Conservation (phyloP, 768 basidiomycete species). For the Podaxis sp. region DNA sequence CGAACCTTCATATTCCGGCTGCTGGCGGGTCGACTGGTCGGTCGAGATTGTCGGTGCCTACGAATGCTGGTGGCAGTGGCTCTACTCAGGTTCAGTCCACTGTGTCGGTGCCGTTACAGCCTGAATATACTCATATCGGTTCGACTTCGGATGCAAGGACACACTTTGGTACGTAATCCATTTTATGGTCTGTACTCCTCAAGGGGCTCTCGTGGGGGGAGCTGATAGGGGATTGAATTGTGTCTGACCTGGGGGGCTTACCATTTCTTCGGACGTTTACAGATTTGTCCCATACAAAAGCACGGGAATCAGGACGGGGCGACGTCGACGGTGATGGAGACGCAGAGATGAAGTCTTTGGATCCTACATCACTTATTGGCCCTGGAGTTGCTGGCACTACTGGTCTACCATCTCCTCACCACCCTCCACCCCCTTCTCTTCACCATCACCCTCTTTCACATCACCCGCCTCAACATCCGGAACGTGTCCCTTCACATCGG, state of each 20-base stretch:
- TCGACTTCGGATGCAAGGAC: neutral
- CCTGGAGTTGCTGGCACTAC: slow-evolving; percentile 5
- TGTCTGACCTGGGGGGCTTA: neutral
- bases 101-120: neutral
- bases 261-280: neutral
- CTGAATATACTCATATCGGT: neutral
- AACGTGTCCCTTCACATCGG: neutral
- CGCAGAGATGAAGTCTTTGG: neutral
- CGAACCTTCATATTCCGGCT: neutral
- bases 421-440: neutral
- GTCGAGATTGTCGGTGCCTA: neutral
- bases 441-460: neutral
- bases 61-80: neutral
- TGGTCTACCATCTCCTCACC: neutral
- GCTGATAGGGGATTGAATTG: neutral
- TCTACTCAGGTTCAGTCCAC: neutral
- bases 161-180: slow-evolving; percentile 1
- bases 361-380: slow-evolving; percentile 2
- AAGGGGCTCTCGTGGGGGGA: neutral
- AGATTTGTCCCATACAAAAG: neutral
- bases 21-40: neutral
- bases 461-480: neutral
- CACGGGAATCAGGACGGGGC: neutral
- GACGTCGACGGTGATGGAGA: slow-evolving; percentile 2
- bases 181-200: neutral